phyloP scores from a whole-genome alignment of 2,329 filamentous ascomycete genomes.

The Oidium heveae region DNA sequence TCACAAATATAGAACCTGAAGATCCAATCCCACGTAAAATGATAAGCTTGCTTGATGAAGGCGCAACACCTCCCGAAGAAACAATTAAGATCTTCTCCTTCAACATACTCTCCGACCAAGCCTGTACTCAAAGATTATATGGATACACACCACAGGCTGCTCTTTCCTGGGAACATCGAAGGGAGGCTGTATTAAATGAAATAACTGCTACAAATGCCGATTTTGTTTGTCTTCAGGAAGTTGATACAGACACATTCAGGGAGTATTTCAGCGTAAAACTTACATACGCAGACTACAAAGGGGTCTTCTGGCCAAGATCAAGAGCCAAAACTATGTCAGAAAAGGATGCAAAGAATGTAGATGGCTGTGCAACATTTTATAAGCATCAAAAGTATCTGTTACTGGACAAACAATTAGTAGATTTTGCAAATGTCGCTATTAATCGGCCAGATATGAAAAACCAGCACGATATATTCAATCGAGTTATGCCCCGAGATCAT shows the following conservation, averaged over 20 bases:
- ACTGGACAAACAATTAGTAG: constrained; percentile 80
- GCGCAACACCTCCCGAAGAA: constrained; percentile 25
- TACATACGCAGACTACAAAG: constrained; percentile 73
- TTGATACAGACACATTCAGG: constrained; percentile 77
- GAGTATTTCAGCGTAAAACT: constrained; percentile 75
- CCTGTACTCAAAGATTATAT: constrained; percentile 62
- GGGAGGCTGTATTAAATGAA: constrained; percentile 60
- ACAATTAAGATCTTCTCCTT: constrained; percentile 72
- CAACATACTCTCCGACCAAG: constrained; percentile 90
- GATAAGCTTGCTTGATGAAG: constrained; percentile 47
- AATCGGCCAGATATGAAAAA: constrained; percentile 93
- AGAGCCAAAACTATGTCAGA: constrained; percentile 80
- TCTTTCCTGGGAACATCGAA: constrained; percentile 68
- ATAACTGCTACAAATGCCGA: constrained; percentile 59
- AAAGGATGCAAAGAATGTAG: constrained; percentile 68
- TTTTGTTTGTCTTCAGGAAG: constrained; percentile 80
- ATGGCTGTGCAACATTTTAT: constrained; percentile 93
- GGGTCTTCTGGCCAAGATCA: constrained; percentile 76
- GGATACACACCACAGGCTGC: constrained; percentile 71
- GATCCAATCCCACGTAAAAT: constrained; percentile 54
- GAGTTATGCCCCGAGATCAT: constrained; percentile 94
- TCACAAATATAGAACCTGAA: constrained; percentile 33
- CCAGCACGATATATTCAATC: constrained; percentile 92
- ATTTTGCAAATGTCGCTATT: constrained; percentile 79
- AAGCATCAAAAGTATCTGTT: constrained; percentile 86